Evolutionary conservation across 2,329 filamentous ascomycete genomes (phyloP).

Genomic region (Exophiala bonariae): DNA sequence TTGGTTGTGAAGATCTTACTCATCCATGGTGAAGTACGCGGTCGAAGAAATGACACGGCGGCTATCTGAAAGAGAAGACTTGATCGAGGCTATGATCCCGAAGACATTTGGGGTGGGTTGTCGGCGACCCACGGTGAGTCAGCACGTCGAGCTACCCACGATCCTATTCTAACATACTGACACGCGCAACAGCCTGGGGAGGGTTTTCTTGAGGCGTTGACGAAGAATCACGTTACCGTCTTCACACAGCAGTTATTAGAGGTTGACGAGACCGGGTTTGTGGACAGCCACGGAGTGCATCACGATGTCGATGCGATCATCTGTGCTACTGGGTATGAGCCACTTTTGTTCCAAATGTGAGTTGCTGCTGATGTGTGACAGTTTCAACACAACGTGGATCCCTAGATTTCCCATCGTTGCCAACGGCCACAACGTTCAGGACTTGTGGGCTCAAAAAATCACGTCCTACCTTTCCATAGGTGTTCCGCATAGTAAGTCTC

Average conservation of each 20-base stretch:
- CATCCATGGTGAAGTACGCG: slow-evolving; percentile 13
- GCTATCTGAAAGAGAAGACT: slow-evolving; percentile 33
- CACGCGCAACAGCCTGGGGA: slow-evolving; percentile 41
- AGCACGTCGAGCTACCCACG: too few relatives aligned
- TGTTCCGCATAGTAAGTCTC: background rate
- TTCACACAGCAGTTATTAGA: background rate
- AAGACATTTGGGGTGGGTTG: slow-evolving; percentile 42
- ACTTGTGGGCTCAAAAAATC: slow-evolving; percentile 1
- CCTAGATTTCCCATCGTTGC: slow-evolving; percentile 10
- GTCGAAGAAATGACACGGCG: slow-evolving; percentile 9
- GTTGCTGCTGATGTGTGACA: background rate
- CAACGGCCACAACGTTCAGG: slow-evolving; percentile 3
- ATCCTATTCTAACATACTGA: too few relatives aligned
- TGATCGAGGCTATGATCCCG: slow-evolving; percentile 47
- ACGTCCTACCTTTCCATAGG: background rate
- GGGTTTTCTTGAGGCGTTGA: slow-evolving; percentile 44
- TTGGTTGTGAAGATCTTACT: slow-evolving; percentile 31
- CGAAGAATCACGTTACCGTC: slow-evolving; percentile 27
- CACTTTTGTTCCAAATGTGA: background rate
- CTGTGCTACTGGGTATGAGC: slow-evolving; percentile 32
- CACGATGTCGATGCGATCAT: slow-evolving; percentile 27
- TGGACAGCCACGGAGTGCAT: background rate
- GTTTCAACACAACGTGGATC: slow-evolving; percentile 21
- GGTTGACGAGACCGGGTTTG: slow-evolving; percentile 7
- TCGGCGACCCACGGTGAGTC: slow-evolving; percentile 35